phyloP scores from a whole-genome alignment of 228 moss, liverwort and hornwort genomes.

The Sphagnum fallax region DNA sequence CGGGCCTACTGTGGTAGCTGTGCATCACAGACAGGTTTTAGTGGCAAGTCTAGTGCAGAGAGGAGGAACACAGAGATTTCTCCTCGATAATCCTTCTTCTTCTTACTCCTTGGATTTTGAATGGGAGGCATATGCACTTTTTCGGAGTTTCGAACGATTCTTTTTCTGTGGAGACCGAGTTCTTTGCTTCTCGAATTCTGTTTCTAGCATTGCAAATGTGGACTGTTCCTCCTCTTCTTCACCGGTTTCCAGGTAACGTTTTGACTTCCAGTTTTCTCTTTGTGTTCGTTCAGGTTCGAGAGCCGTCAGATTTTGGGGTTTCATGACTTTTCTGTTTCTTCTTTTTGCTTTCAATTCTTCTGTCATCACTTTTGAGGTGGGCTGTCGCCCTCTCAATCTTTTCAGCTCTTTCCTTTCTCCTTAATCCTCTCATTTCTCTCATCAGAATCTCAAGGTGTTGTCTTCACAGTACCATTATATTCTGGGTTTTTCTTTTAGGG shows the following conservation, averaged over 20 bases:
- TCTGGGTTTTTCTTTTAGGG: no score
- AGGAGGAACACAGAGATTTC: conserved; percentile 11
- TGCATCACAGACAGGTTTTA: conserved; percentile 21
- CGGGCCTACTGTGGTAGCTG: conserved; percentile 37
- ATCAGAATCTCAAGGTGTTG: no score
- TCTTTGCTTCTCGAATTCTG: conserved; percentile 17
- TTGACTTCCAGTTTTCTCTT: no score
- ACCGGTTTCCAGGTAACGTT: neutral
- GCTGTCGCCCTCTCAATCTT: no score
- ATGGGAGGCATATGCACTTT: conserved; percentile 32
- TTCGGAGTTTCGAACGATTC: conserved; percentile 15
- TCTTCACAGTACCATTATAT: no score
- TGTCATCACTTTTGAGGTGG: neutral
- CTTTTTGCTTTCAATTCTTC: neutral
- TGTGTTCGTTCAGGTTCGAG: no score
- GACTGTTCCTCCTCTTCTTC: conserved; percentile 15
- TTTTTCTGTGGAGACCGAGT: conserved; percentile 26
- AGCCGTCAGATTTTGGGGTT: no score
- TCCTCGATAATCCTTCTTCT: neutral
- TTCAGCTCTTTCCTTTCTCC: no score
- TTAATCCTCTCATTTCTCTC: no score
- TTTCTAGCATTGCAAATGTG: neutral
- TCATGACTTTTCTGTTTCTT: neutral
- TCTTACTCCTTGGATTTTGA: conserved; percentile 1
- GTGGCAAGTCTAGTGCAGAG: conserved; percentile 18